Percentiles rank a stretch among this genome's conserved stretches.
Evolutionary conservation across 352 stramenopile genomes (phyloP).

Genomic region (Phytophthora brassicae): DNA sequence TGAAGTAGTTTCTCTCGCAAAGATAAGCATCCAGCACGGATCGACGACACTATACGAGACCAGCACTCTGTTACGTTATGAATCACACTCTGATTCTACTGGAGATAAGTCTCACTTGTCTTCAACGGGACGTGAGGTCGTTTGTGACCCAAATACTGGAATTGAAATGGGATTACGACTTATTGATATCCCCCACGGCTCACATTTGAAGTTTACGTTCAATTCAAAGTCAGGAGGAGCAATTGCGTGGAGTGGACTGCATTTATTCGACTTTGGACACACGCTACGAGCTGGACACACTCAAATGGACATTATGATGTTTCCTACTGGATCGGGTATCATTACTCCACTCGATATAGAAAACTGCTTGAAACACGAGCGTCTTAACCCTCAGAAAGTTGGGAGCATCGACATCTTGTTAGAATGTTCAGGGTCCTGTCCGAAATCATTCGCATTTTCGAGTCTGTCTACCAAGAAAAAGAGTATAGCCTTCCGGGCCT

Average conservation of each 20-base stretch:
- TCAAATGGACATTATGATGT: slow-evolving; percentile 47
- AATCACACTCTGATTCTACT: slow-evolving; percentile 10
- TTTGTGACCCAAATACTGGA: slow-evolving; percentile 25
- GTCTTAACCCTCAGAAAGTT: slow-evolving; percentile 35
- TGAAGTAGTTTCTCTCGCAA: slow-evolving; percentile 22
- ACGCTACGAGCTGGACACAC: slow-evolving; percentile 52
- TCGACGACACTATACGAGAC: slow-evolving; percentile 34
- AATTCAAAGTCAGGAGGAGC: slow-evolving; percentile 39
- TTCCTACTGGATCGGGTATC: slow-evolving; percentile 16
- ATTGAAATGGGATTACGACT: slow-evolving; percentile 48
- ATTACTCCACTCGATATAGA: slow-evolving; percentile 73
- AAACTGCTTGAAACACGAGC: slow-evolving; percentile 55
- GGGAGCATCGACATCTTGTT: slow-evolving; percentile 50
- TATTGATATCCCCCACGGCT: slow-evolving; percentile 74
- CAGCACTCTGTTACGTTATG: slow-evolving; percentile 21
- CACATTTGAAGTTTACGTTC: slow-evolving; percentile 67
- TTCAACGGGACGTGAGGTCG: slow-evolving; percentile 18
- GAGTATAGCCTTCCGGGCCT: slow-evolving; percentile 65
- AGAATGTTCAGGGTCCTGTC: slow-evolving; percentile 41
- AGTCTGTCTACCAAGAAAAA: slow-evolving; percentile 49
- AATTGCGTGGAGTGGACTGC: slow-evolving; percentile 65
- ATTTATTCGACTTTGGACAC: slow-evolving; percentile 86
- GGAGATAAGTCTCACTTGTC: slow-evolving; percentile 12
- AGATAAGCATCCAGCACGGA: slow-evolving; percentile 37
- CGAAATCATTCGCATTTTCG: slow-evolving; percentile 62